phyloP scores from a whole-genome alignment of 1,284 basidiomycete species.

The Hymenochaete sp. region DNA sequence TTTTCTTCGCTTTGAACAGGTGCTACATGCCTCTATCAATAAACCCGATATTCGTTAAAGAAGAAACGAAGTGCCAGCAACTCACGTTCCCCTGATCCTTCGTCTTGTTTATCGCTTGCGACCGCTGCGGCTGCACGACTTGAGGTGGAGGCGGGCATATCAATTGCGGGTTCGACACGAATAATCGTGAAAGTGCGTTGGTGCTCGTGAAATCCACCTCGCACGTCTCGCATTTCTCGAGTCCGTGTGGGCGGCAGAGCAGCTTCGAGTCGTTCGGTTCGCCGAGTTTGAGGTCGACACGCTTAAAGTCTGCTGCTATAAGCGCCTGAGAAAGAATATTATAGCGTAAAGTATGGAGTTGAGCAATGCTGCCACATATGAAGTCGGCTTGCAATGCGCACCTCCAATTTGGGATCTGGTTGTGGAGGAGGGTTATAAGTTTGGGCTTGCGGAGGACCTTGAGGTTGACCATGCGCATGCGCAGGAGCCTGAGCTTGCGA shows the following conservation, averaged over 20 bases:
- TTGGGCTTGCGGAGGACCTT: constrained; percentile 1
- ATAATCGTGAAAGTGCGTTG: constrained; percentile 66
- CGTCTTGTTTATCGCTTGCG: constrained; percentile 60
- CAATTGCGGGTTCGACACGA: constrained; percentile 61
- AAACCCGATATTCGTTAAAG: not conserved
- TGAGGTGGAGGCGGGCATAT: constrained; percentile 78
- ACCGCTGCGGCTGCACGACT: constrained; percentile 66
- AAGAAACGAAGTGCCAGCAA: constrained; percentile 15
- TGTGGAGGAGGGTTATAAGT: constrained; percentile 2
- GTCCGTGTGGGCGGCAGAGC: constrained; percentile 54
- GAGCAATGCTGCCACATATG: no score
- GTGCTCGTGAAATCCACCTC: constrained; percentile 59
- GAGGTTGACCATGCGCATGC: constrained; percentile 2
- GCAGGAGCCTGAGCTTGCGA: constrained; percentile 6
- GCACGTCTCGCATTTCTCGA: constrained; percentile 65
- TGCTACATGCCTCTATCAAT: constrained; percentile 34
- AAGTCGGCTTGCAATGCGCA: no score
- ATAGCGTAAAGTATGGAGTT: no score
- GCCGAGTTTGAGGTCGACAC: constrained; percentile 48
- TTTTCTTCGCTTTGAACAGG: constrained; percentile 69
- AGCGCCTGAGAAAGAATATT: no score
- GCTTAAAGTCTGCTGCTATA: constrained; percentile 65
- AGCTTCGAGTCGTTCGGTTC: constrained; percentile 42
- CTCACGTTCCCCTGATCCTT: constrained; percentile 89
- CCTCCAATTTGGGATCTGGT: constrained; percentile 8